A percentile compares a stretch with the other conserved stretches of the same genome.
Conservation (phyloP, 2,329 filamentous ascomycete genomes). For the Monilinia vaccinii-corymbosi region DNA sequence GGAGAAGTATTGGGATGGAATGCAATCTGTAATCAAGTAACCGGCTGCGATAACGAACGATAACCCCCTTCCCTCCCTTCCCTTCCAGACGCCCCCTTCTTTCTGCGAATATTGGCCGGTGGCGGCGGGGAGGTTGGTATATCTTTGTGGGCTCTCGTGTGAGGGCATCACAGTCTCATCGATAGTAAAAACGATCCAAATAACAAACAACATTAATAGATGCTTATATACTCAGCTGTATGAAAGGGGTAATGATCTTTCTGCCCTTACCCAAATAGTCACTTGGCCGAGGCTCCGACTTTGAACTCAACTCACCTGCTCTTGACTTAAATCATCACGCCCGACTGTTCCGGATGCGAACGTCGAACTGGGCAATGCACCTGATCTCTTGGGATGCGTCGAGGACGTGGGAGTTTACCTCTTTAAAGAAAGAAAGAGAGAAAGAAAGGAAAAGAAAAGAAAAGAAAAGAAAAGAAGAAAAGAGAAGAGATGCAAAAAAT, state of each 20-base stretch:
- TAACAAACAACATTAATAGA: too few species aligned
- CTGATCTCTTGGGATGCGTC: neutral
- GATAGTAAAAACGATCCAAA: too few species aligned
- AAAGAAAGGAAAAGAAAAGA: too few species aligned
- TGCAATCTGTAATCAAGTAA: too few species aligned
- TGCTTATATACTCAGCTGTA: too few species aligned
- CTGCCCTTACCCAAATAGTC: neutral
- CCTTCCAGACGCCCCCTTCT: too few species aligned
- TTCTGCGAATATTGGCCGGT: too few species aligned
- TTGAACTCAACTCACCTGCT: neutral
- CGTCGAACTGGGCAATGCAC: neutral
- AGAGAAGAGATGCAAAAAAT: too few species aligned
- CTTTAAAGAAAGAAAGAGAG: slow-evolving; percentile 4
- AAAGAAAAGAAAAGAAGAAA: too few species aligned
- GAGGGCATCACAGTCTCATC: too few species aligned
- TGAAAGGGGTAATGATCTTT: too few species aligned
- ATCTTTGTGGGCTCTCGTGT: too few species aligned
- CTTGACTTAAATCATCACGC: neutral
- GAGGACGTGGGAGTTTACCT: neutral
- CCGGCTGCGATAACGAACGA: slow-evolving; percentile 6
- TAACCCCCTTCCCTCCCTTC: neutral
- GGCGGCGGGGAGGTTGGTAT: neutral
- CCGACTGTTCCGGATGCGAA: neutral
- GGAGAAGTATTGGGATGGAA: neutral
- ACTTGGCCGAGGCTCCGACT: neutral